Evolutionary conservation across 75 land plant species (phyloP).

Genomic region (Picea sitchensis): DNA sequence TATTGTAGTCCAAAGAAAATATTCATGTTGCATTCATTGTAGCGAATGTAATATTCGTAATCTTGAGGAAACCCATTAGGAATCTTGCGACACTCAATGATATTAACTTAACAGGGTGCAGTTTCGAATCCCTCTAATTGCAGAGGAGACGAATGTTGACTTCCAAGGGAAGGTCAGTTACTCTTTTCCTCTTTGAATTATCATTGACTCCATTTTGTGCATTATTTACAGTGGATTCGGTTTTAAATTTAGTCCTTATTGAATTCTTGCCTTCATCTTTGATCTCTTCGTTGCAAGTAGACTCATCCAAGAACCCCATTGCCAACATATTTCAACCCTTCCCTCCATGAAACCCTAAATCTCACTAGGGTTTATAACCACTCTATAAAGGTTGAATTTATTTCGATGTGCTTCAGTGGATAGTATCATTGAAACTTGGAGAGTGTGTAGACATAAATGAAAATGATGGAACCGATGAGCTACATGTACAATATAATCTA

Average conservation of each 20-base stretch:
- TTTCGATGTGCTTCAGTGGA: too few relatives aligned
- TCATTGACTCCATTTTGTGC: neutral
- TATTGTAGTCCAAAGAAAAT: too few relatives aligned
- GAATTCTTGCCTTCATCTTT: neutral
- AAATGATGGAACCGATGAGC: too few relatives aligned
- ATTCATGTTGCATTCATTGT: slow-evolving; percentile 37
- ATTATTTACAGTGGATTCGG: neutral
- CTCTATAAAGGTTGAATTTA: too few relatives aligned
- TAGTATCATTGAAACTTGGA: too few relatives aligned
- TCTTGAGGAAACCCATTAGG: slow-evolving; percentile 22
- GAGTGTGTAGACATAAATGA: too few relatives aligned
- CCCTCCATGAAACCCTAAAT: neutral
- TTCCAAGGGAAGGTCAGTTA: neutral
- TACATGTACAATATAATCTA: too few relatives aligned
- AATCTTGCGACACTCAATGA: slow-evolving; percentile 38
- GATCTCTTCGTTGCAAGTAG: neutral
- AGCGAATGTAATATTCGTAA: slow-evolving; percentile 50
- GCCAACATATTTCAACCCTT: neutral
- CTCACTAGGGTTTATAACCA: neutral
- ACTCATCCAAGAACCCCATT: neutral
- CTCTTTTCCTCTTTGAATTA: slow-evolving; percentile 3
- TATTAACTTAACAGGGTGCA: slow-evolving; percentile 45
- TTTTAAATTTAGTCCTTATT: neutral
- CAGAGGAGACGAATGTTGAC: slow-evolving; percentile 9
- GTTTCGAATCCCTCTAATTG: slow-evolving; percentile 41